Evolutionary conservation across 2,329 filamentous ascomycete species (phyloP).

Genomic region (Tolypocladium ovalisporum): DNA sequence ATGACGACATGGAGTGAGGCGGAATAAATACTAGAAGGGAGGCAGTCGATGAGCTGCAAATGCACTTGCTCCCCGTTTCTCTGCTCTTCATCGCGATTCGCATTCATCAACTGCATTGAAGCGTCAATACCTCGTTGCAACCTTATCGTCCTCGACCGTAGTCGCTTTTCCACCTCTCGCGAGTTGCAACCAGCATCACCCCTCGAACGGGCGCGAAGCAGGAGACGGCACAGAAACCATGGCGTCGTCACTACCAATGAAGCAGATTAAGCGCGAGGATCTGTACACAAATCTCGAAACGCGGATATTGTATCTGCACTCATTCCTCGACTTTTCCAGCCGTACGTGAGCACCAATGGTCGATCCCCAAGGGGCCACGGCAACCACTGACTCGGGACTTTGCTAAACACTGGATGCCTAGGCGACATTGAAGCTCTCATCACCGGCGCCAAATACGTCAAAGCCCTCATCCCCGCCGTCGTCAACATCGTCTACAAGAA

Average conservation of each 20-base stretch:
- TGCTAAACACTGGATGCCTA: slow-evolving; percentile 16
- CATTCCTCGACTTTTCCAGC: slow-evolving; percentile 64
- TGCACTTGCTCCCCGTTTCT: neutral
- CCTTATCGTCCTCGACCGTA: neutral
- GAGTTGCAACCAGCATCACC: neutral
- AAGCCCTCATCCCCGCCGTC: slow-evolving; percentile 69
- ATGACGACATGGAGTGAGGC: neutral
- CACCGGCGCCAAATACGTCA: slow-evolving; percentile 63
- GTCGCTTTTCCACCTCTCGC: neutral
- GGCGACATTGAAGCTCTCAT: slow-evolving; percentile 63
- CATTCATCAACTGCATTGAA: neutral
- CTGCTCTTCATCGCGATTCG: neutral
- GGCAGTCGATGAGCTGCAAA: neutral
- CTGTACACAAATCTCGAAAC: slow-evolving; percentile 62
- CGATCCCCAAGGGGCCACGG: neutral
- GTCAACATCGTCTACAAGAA: slow-evolving; percentile 82
- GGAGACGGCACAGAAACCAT: slow-evolving; percentile 6
- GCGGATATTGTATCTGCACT: slow-evolving; percentile 61
- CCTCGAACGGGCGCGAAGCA: neutral
- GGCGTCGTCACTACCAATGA: slow-evolving; percentile 22
- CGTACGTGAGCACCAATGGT: slow-evolving; percentile 32
- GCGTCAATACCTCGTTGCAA: neutral
- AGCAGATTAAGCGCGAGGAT: slow-evolving; percentile 59
- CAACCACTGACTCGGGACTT: neutral
- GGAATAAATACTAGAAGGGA: neutral